phyloP scores from a whole-genome alignment of 768 basidiomycete genomes.

The Tricholoma flavovirens region DNA sequence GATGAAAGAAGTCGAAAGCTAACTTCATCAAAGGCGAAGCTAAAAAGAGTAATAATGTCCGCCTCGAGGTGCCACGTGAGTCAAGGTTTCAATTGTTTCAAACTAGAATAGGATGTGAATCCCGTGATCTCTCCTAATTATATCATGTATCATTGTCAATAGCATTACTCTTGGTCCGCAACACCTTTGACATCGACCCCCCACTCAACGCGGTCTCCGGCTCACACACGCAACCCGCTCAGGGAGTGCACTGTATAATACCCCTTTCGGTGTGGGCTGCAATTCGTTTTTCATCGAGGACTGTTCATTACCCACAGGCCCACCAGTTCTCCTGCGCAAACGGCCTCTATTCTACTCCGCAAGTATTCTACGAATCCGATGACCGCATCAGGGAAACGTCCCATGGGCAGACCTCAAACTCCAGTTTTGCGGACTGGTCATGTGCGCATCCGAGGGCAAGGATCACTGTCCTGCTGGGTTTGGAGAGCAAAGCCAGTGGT shows the following conservation, averaged over 20 bases:
- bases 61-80: not conserved
- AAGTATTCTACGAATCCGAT: not conserved
- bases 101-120: not conserved
- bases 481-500: slow-evolving; percentile 17
- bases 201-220: not conserved
- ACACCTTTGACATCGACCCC: not conserved
- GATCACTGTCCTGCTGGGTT: slow-evolving; percentile 13
- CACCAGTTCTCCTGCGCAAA: not conserved
- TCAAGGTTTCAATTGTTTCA: not conserved
- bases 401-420: not conserved
- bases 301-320: not conserved
- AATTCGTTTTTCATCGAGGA: not conserved
- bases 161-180: not conserved
- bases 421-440: slow-evolving; percentile 9
- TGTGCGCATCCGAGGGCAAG: slow-evolving; percentile 13
- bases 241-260: slow-evolving; percentile 1
- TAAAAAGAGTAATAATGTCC: not conserved
- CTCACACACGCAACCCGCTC: not conserved
- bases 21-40: not conserved
- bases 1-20: too few species aligned
- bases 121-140: not conserved
- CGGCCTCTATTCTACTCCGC: not conserved
- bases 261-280: not conserved
- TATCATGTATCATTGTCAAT: not conserved
- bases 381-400: not conserved